Percentiles rank a stretch among this genome's conserved stretches.
Evolutionary conservation across 2,329 filamentous ascomycete genomes (phyloP).

Genomic region (Diaporthe caulivora): DNA sequence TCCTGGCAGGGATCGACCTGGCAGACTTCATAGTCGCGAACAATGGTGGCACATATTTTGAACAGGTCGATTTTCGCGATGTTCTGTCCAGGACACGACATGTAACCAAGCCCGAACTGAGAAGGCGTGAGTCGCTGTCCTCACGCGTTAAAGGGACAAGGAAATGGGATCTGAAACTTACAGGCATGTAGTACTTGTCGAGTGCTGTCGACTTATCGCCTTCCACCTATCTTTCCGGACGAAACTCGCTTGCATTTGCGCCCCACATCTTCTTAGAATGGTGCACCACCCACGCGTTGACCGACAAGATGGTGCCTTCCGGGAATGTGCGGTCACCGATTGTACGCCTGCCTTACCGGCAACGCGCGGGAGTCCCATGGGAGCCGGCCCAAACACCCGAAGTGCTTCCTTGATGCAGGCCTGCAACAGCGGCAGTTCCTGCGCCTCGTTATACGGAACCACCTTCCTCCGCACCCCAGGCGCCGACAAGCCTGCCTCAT

Average conservation of each 20-base stretch:
- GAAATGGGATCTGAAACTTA: conserved; percentile 35
- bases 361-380: conserved; percentile 46
- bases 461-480: conserved; percentile 28
- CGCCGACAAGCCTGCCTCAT: conserved; percentile 35
- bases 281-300: conserved; percentile 46
- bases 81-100: conserved; percentile 39
- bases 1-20: conserved; percentile 38
- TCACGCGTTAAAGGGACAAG: background rate
- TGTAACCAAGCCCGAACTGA: conserved; percentile 38
- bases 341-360: conserved; percentile 44
- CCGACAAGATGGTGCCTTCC: conserved; percentile 45
- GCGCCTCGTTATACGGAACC: conserved; percentile 45
- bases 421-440: conserved; percentile 48
- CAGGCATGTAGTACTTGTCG: conserved; percentile 38
- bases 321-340: conserved; percentile 47
- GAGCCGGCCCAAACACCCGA: conserved; percentile 46
- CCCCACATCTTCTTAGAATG: conserved; percentile 44
- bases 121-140: background rate
- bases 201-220: conserved; percentile 33
- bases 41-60: conserved; percentile 39
- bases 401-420: conserved; percentile 51
- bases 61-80: conserved; percentile 40
- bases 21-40: conserved; percentile 39
- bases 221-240: conserved; percentile 44
- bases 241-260: conserved; percentile 42